Conservation (phyloP, 768 basidiomycete genomes). For the Neoboletus subvelutipes region DNA sequence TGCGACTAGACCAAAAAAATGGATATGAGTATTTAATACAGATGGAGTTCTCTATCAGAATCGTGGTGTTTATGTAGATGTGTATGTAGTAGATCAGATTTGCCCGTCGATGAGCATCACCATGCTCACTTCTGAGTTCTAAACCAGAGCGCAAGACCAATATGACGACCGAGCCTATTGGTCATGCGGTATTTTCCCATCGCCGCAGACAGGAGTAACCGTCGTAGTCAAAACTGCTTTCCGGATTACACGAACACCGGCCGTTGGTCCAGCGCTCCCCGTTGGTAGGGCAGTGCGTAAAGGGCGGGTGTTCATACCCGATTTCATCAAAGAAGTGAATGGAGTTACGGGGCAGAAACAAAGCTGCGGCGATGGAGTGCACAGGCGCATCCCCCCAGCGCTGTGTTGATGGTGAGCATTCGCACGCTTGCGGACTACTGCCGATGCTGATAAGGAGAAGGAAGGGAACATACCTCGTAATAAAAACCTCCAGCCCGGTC, state of each 20-base stretch:
- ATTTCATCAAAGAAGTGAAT: conserved; percentile 97
- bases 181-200: conserved; percentile 18
- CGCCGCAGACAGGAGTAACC: conserved; percentile 27
- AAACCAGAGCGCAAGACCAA: not conserved
- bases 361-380: conserved; percentile 87
- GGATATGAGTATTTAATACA: conserved; percentile 7
- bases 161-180: not conserved
- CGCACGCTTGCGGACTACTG: not conserved
- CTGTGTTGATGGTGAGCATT: conserved; percentile 33
- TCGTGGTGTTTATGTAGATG: too few relatives aligned
- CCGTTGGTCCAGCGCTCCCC: conserved; percentile 20
- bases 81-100: not conserved
- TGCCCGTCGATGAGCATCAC: not conserved
- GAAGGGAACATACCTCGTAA: conserved; percentile 59
- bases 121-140: not conserved
- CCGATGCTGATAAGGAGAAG: not conserved
- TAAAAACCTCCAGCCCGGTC: conserved; percentile 85
- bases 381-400: conserved; percentile 95
- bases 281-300: conserved; percentile 25
- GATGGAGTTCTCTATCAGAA: too few relatives aligned
- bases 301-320: conserved; percentile 39
- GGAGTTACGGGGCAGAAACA: conserved; percentile 85
- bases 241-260: conserved; percentile 27
- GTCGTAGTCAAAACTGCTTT: conserved; percentile 27
- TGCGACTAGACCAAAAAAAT: not conserved